Base-by-base conservation (phyloP, 2,329 filamentous ascomycete genomes). In the Zopfia rhizophila region DNA sequence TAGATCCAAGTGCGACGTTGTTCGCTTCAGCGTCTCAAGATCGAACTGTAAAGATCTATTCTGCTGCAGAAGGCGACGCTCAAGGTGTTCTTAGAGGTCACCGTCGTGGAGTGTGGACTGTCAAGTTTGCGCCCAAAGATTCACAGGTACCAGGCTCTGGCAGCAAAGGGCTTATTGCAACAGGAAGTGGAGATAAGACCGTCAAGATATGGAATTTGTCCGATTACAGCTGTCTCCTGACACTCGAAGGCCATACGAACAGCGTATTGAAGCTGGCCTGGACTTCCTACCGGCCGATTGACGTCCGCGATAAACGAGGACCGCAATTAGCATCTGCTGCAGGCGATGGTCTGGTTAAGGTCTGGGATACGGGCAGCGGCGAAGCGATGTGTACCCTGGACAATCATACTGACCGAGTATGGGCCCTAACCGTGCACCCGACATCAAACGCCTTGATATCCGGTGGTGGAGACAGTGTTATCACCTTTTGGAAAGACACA, bases 1-100 rank as follows among this genome's bases (percentile, higher is more conserved):
- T 94, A 8, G 90, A 91, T 54, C 82, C 85, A 16, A 80, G 82
- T 1, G 84, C 84, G 4, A 83, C 86, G n/a, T 75, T 97, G 1
- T 97, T 99, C 65, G 95, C 93, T 3, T 97, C 94, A 1, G 93
- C 94, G 21, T 97, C 93, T 4, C 94, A 99, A 73, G 94, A 99
- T 70, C 90, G 91, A 57, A 95, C 91, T 0, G 91, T 97, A 57
- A 99, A 97, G 75, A 94, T 99, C 48, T 99, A 93, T 89, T 94
- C 92, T 6, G 81, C 88, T 5, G 87, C 92, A 56, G 90, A 94
- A 67, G 92, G 95, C 14, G 91, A 97, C 61, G 89, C 92, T 0
- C 85, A 94, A 53, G 95, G 94, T 55, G 91, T 99, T 22, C 82
- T 99, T 13, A 85, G 90, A 42, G 95, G 95, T 2, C 95, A 99